Conservation (phyloP, 1,284 basidiomycete species). For the Neolentinus lepideus region DNA sequence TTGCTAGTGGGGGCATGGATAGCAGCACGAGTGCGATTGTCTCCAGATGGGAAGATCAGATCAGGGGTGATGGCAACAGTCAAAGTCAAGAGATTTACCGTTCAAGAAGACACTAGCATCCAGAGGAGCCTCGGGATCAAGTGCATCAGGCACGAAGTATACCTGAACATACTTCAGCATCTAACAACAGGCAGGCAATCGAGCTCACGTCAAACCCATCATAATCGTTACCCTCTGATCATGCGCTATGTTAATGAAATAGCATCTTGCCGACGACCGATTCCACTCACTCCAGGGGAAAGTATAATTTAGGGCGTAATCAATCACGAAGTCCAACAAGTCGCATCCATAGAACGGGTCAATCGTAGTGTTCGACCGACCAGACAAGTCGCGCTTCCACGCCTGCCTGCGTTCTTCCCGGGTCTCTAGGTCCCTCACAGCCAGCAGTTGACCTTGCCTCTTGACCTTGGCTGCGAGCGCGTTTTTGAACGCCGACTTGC, state of each 20-base stretch:
- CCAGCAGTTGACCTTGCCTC: conserved; percentile 6
- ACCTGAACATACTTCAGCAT: conserved; percentile 19
- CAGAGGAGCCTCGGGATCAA: conserved; percentile 35
- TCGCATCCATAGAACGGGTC: conserved; percentile 57
- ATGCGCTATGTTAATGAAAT: conserved; percentile 2
- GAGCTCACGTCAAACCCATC: conserved; percentile 12
- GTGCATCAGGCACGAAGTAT: conserved; percentile 50
- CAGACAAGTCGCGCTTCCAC: conserved; percentile 38
- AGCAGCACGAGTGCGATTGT: conserved; percentile 41
- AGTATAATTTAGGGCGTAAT: conserved; percentile 55
- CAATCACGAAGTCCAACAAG: conserved; percentile 42
- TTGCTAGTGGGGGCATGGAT: conserved; percentile 58
- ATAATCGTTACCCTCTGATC: conserved; percentile 4
- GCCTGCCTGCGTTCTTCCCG: conserved; percentile 2
- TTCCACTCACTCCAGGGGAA: conserved; percentile 56
- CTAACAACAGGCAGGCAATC: not conserved
- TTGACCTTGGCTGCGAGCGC: conserved; percentile 3
- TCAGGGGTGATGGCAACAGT: not conserved
- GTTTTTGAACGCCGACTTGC: conserved; percentile 4
- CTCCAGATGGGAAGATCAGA: conserved; percentile 20
- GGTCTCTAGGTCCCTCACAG: conserved; percentile 5
- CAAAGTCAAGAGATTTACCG: conserved; percentile 25
- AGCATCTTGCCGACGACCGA: not conserved
- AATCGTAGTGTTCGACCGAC: conserved; percentile 39
- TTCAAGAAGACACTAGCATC: conserved; percentile 53